Evolutionary conservation across 495 filamentous ascomycete species (phyloP), one percentile per base, ranked within the genome.

Genomic region (Pyronema omphalodes): DNA sequence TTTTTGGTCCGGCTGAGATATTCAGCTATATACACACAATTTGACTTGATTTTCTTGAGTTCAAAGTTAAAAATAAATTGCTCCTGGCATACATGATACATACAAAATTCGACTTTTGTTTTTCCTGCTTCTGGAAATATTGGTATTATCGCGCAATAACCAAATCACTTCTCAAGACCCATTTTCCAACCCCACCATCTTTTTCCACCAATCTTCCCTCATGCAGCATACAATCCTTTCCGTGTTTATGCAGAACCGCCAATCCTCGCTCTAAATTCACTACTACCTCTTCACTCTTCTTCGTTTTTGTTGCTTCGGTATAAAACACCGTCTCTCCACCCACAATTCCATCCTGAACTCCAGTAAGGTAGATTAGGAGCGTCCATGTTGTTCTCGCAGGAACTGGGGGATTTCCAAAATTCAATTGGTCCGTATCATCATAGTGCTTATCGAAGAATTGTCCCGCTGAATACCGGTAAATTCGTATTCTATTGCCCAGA

Each of bases 291-390:
- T 76, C 78, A 69, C 37, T 60, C 58, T 45, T 59, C 52, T 1
- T 73, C 61, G 55, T 69, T 66, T 63, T 77, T 63, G 73, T 79
- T 8, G 74, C 72, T 50, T 84, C 76, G 0, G 86, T 86, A 62
- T 94, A 91, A 67, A 96, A 96, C 41, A 91, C 82, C 0, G 88
- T 95, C 62, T 94, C 86, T 40, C 88, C 89, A 19, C 89, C 89
- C 8, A 71, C 58, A 56, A 86, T 82, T 7, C 80, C 82, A 0
- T 81, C 81, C 3, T 69, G 65, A 3, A 74, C 71, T 3, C 79
- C 79, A 0, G 83, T 88, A 35, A 96, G 75, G 60, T 95, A 96
- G 49, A 94, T 77, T 0, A 94, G 74, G 6, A 94, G 74, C 0
- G 89, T 94, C 88, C 88, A 96, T 0, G 88, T 94, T 12, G 89